Base-by-base conservation (phyloP, 2,329 filamentous ascomycete genomes). In the Talaromyces marneffei region DNA sequence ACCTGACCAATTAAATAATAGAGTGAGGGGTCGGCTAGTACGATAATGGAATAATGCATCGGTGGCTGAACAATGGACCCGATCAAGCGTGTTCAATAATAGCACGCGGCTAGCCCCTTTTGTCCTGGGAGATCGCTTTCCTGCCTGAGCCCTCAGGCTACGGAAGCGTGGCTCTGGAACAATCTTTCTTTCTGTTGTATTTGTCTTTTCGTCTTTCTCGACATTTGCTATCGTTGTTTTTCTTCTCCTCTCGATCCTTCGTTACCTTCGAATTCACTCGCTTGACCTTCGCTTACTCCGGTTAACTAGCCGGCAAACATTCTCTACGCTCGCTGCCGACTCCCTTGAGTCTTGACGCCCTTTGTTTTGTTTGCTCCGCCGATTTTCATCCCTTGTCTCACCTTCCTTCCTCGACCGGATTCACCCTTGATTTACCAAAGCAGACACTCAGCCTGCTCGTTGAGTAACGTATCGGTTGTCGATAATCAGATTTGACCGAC, bases 61-160 rank as follows among this genome's bases (percentile, higher is more conserved):
- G 16, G 18, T 54, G 31, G 50, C 31, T 16, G 29, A 50, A 44
- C 39, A 37, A 56, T 39, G 42, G 53, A 20, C 10, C n/a, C 35
- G 55, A 58, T 58, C 56, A 46, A n/a, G n/a, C n/a, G 23, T 31
- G 31, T 59, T 59, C 57, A 59, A 53, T 59, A 52, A 59, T 53
- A 53, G 46, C 10, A 52, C 9, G 12, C 5, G 35, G n/a, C 57
- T 53, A 59, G 14, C 37, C 33, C 35, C 9, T 31, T 59, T 44
- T 35, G 23, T 46, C 4, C 8, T 16, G 7, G 2, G 8, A 55
- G 9, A 40, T 59, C 12, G 6, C 14, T n/a, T 35, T 3, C 1
- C 12, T 44, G 55, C 55, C 55, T 57, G 16, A 48, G 12, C 42
- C 18, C 27, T 52, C 57, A 54, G 57, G 44, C 44, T 18, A 40